Evolutionary conservation across 202 grass and related monocot species (phyloP).

Genomic region (Schoenoplectus triqueter): DNA sequence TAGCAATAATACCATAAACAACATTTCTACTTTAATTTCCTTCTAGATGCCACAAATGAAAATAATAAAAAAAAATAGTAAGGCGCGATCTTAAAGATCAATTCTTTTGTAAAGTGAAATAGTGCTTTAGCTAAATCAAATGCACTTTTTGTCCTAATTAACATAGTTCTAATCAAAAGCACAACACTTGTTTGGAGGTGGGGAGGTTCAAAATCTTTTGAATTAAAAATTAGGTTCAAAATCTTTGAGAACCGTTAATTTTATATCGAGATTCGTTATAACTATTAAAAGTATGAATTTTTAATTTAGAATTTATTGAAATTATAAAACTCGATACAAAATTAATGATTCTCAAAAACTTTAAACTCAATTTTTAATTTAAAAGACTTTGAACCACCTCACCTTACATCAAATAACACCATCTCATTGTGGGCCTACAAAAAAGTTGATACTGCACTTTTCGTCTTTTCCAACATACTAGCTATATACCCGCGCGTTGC

Average conservation of each 20-base stretch:
- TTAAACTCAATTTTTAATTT: too few species aligned
- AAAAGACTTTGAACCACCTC: too few species aligned
- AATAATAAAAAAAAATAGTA: neutral
- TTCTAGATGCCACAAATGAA: neutral
- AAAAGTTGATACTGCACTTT: neutral
- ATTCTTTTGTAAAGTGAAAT: neutral
- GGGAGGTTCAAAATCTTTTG: too few species aligned
- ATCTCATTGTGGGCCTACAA: neutral
- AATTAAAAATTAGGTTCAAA: too few species aligned
- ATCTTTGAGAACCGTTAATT: too few species aligned
- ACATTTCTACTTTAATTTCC: neutral
- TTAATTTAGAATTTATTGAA: too few species aligned
- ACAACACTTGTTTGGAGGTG: neutral
- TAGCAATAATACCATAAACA: neutral
- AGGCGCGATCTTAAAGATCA: neutral
- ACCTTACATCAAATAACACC: slow-evolving; percentile 12
- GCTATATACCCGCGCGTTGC: too few species aligned
- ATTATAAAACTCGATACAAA: too few species aligned
- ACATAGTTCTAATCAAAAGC: slow-evolving; percentile 17
- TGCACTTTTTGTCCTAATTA: slow-evolving; percentile 26
- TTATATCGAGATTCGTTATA: too few species aligned
- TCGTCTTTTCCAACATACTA: slow-evolving; percentile 16
- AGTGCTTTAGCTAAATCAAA: slow-evolving; percentile 12
- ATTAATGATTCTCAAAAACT: too few species aligned
- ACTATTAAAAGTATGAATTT: too few species aligned